Base-by-base conservation (phyloP, 306 rosid genomes). In the Lablab purpureus region DNA sequence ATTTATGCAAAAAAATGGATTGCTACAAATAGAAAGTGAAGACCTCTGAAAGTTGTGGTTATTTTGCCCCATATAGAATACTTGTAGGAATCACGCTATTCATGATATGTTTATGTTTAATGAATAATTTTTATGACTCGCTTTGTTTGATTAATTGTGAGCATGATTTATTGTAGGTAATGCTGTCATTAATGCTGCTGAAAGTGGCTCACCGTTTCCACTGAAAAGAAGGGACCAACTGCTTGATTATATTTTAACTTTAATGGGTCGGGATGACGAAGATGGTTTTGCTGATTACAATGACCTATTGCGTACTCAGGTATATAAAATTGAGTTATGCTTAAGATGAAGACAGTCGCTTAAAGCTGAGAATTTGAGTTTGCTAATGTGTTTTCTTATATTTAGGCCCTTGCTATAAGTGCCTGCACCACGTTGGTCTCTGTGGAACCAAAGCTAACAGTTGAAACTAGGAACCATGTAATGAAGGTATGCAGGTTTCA, bases 341-440 rank as follows among this genome's bases (percentile, higher is more conserved):
- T 46, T 27, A 40, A 18, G 59, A 15, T 71, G 81, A 55, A 68
- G 55, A 37, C 19, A 80, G 66, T 82, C 56, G 69, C 67, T 37
- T 76, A 80, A 50, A 81, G 78, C 73, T 43, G 79, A 60, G 72
- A 71, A 50, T 59, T 74, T 63, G 62, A 80, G 13, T 73, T 50
- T 51, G 55, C 19, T 46, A 55, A 27, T 82, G 5, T 65, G 14
- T 73, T 47, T 43, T 69, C 18, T 67, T 54, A 67, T 77, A 28
- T 82, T 47, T 75, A 94, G 99, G 99, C 99, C 82, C 91, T 93
- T 71, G 99, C 99, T 22, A 78, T 94, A 87, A 94, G 97, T 86
- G 97, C 99, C 37, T 94, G 99, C 83, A 94, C 99, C 28, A 94
- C 99, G 0, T 84, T 94, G 88, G 97, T 92, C 40, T 92, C 99